A percentile compares a stretch with the other conserved stretches of the same genome.
These are phyloP conservation scores for Lactarius tabidus DNA, from an alignment of 768 basidiomycete species.

Conservation along the genomic window DNA sequence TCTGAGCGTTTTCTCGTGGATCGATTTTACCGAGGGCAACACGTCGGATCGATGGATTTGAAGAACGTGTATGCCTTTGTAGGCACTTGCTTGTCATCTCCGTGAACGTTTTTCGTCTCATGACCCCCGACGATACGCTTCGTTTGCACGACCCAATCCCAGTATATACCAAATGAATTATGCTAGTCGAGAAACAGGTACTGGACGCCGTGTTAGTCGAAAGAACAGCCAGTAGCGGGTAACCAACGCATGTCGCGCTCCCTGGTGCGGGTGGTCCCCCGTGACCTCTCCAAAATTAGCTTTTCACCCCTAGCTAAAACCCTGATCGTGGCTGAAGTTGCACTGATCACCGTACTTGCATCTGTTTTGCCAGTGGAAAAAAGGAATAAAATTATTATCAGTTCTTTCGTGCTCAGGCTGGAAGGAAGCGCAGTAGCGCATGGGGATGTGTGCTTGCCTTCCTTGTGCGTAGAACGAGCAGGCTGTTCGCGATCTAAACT, in stretches of 20 bases:
- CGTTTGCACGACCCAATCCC: neutral
- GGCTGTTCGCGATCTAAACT: constrained; percentile 74
- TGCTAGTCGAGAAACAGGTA: constrained; percentile 14
- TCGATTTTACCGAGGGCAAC: constrained; percentile 9
- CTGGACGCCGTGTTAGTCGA: constrained; percentile 5
- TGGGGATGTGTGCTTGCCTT: constrained; percentile 74
- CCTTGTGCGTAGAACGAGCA: constrained; percentile 89
- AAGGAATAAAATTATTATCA: constrained; percentile 30
- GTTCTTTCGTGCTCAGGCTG: constrained; percentile 8
- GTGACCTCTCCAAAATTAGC: constrained; percentile 1
- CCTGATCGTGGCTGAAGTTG: constrained; percentile 69
- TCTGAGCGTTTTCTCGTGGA: constrained; percentile 5
- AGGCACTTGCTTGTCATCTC: neutral
- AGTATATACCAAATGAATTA: constrained; percentile 14
- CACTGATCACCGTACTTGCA: constrained; percentile 88
- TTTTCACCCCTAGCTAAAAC: constrained; percentile 12
- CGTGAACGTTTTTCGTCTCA: constrained; percentile 15
- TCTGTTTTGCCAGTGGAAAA: constrained; percentile 47
- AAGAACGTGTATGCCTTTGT: constrained; percentile 1
- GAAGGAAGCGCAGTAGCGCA: constrained; percentile 30
- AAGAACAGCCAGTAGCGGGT: constrained; percentile 6
- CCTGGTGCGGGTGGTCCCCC: neutral
- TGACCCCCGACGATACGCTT: constrained; percentile 16
- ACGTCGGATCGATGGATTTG: constrained; percentile 18
- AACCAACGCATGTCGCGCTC: neutral